Percentiles rank a stretch among this genome's conserved stretches.
These are phyloP conservation scores for Moesziomyces globuligerus DNA, from an alignment of 1,284 basidiomycete genomes.

Conservation along the genomic window DNA sequence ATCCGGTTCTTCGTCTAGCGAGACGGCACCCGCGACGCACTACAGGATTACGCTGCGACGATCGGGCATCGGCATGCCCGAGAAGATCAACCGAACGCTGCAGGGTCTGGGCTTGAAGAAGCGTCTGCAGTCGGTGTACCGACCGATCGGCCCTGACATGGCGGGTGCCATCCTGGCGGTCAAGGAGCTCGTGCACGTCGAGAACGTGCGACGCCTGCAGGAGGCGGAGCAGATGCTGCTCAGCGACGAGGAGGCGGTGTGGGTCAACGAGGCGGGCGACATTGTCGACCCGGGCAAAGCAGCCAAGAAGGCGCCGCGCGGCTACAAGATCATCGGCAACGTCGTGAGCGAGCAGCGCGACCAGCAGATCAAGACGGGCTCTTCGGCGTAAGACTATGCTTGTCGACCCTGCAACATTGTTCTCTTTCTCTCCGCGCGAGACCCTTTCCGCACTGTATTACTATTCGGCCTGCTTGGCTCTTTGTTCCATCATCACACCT, in stretches of 20 bases:
- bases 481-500: not conserved
- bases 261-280: slow-evolving; percentile 63
- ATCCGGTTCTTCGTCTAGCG: slow-evolving; percentile 16
- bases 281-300: slow-evolving; percentile 64
- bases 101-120: slow-evolving; percentile 80
- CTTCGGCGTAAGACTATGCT: slow-evolving; percentile 9
- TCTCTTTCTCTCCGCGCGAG: not conserved
- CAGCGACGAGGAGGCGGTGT: slow-evolving; percentile 52
- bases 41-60: slow-evolving; percentile 85
- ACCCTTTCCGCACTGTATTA: slow-evolving; percentile 23
- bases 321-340: slow-evolving; percentile 64
- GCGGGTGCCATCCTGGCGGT: slow-evolving; percentile 83
- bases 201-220: slow-evolving; percentile 74
- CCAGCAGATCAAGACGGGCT: slow-evolving; percentile 43
- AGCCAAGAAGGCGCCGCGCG: slow-evolving; percentile 61
- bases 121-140: slow-evolving; percentile 83
- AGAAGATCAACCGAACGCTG: slow-evolving; percentile 77
- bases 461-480: not conserved
- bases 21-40: slow-evolving; percentile 72
- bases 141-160: slow-evolving; percentile 76
- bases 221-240: slow-evolving; percentile 47
- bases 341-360: slow-evolving; percentile 59
- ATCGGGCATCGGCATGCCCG: slow-evolving; percentile 81
- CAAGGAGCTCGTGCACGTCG: slow-evolving; percentile 86
- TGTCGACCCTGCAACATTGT: not conserved